These are phyloP conservation scores for Echium plantagineum DNA, from an alignment of 257 asterid species.

Conservation along the genomic window DNA sequence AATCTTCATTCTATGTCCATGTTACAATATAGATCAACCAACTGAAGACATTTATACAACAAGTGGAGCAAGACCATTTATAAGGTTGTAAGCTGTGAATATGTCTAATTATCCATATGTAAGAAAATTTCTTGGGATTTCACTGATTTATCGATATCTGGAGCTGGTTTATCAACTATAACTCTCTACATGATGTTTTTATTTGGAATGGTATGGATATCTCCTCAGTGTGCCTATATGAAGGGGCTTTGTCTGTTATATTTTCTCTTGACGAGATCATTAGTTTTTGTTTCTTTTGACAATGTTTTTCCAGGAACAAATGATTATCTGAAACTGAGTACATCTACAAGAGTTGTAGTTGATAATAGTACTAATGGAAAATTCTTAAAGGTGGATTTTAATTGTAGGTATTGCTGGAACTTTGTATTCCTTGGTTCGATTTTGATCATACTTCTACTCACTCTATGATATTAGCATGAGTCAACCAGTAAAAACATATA, in stretches of 20 bases:
- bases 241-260: not conserved
- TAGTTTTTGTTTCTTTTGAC: not conserved
- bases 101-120: slow-evolving; percentile 19
- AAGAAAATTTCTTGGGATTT: slow-evolving; percentile 85
- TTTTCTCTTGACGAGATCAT: not conserved
- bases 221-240: slow-evolving; percentile 5
- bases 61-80: too few relatives aligned
- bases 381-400: slow-evolving; percentile 72
- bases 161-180: slow-evolving; percentile 83
- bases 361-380: slow-evolving; percentile 91
- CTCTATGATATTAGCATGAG: not conserved
- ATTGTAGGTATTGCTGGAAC: slow-evolving; percentile 50
- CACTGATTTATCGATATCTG: slow-evolving; percentile 85
- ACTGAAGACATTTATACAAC: too few relatives aligned
- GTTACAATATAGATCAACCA: too few relatives aligned
- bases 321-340: slow-evolving; percentile 55
- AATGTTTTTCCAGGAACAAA: slow-evolving; percentile 49
- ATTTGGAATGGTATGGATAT: slow-evolving; percentile 82
- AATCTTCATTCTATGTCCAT: too few relatives aligned
- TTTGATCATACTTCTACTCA: slow-evolving; percentile 4
- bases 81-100: not conserved
- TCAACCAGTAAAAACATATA: not conserved
- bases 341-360: slow-evolving; percentile 65
- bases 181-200: slow-evolving; percentile 71
- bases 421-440: not conserved